phyloP scores from a whole-genome alignment of 2,329 filamentous ascomycete genomes.

The Cordyceps pruinosa region DNA sequence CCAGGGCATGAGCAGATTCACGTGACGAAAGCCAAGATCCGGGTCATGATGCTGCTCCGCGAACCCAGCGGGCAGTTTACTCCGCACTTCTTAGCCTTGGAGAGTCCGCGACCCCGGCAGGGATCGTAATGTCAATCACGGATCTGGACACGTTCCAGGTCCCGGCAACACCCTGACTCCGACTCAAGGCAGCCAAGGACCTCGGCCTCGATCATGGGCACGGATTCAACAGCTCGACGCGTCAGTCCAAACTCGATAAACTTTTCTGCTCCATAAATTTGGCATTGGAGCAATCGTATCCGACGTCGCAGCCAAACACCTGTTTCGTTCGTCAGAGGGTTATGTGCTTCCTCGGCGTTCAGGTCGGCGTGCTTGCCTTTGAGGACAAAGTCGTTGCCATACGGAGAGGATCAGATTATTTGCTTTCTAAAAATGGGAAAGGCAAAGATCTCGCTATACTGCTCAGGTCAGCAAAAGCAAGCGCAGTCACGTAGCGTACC shows the following conservation, averaged over 20 bases:
- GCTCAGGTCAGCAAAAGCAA: not conserved
- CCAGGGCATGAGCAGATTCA: constrained; percentile 81
- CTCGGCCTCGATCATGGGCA: constrained; percentile 65
- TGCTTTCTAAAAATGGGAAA: constrained; percentile 46
- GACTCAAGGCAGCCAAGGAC: constrained; percentile 57
- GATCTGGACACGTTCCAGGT: constrained; percentile 56
- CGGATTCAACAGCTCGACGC: constrained; percentile 53
- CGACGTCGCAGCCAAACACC: constrained; percentile 68
- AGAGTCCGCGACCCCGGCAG: constrained; percentile 71
- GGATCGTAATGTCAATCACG: constrained; percentile 73
- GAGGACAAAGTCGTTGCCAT: constrained; percentile 50
- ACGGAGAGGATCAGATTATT: constrained; percentile 44
- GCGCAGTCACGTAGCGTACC: constrained; percentile 36
- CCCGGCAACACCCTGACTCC: constrained; percentile 49
- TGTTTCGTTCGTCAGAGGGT: constrained; percentile 44
- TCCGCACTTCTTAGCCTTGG: constrained; percentile 69
- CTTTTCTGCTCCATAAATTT: constrained; percentile 90
- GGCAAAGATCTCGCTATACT: constrained; percentile 49
- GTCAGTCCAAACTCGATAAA: constrained; percentile 68
- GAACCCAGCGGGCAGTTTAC: constrained; percentile 63
- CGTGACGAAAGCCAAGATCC: constrained; percentile 64
- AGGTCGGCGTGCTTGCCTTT: constrained; percentile 48
- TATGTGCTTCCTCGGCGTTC: constrained; percentile 49
- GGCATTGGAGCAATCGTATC: constrained; percentile 77
- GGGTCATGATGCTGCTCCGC: constrained; percentile 74